Evolutionary conservation across 148 eudicot species (phyloP).

Genomic region (Bassia scoparia): DNA sequence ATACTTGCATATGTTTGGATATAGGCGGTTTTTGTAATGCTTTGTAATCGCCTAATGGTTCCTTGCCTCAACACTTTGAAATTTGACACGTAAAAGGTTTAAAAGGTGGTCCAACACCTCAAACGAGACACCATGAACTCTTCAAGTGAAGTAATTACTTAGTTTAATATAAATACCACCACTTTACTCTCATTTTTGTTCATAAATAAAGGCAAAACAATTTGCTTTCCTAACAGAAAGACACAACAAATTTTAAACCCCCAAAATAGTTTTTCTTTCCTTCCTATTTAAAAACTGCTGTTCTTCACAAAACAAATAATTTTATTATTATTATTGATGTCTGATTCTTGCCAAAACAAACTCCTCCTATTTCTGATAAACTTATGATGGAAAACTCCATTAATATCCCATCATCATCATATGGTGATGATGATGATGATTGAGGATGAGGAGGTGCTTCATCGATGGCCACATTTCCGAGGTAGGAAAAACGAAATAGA

Average conservation of each 20-base stretch:
- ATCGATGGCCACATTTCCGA: conserved; percentile 61
- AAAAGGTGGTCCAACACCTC: neutral
- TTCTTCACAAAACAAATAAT: too few species aligned
- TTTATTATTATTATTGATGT: conserved; percentile 30
- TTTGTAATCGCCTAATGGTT: neutral
- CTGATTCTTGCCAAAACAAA: conserved; percentile 23
- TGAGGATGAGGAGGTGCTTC: conserved; percentile 39
- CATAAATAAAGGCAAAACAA: conserved; percentile 14
- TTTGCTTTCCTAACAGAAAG: conserved; percentile 27
- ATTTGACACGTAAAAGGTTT: conserved; percentile 20
- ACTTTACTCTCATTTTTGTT: neutral
- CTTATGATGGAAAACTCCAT: conserved; percentile 24
- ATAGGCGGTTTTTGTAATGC: neutral
- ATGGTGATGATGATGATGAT: neutral
- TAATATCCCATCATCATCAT: neutral
- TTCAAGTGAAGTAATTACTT: neutral
- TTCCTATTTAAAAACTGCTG: neutral
- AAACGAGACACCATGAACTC: neutral
- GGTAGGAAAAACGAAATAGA: conserved; percentile 36
- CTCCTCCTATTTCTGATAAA: conserved; percentile 26
- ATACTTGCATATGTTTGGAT: too few species aligned
- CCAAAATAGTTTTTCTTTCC: neutral
- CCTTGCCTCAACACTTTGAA: conserved; percentile 3
- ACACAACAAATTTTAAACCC: conserved; percentile 18
- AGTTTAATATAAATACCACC: conserved; percentile 22